Evolutionary conservation across 116 monocot species (phyloP), one percentile per base, ranked within the genome.

Genomic region (Trichopus zeylanicus): DNA sequence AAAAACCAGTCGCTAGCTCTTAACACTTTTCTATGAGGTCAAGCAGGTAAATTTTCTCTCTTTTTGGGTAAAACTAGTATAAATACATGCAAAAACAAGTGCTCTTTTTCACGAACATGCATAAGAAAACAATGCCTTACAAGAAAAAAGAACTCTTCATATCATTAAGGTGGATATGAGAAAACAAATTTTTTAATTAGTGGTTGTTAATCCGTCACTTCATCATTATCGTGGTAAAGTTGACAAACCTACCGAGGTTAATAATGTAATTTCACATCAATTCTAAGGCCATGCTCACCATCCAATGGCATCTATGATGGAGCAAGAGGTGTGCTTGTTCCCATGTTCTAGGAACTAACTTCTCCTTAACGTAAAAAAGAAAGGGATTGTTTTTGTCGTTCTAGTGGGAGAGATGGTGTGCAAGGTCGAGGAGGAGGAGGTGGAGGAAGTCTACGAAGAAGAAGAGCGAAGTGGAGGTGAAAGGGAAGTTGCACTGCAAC

Each of bases 401-500:
- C 15, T 28, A 39, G 51, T 12, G 64, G 25, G 57, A 47, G 46
- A 58, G 32, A 75, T 79, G 75, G 63, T 72, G 38, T 53, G 28
- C 53, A 61, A 61, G 35, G 55, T 49, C 29, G 68, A 54, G 53
- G 53, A 39, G 21, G 59, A 32, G 32, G 47, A 75, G 68, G 31
- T 65, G 71, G 53, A 56, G 63, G 23, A 67, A 73, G 26, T 33
- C 66, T 29, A 60, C 63, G 75, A 61, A 48, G 53, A 23, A 6
- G 27, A 67, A 53, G 53, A 21, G 64, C 24, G 56, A 60, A 53
- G 53, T 53, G 15, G 16, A 24, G 11, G 56, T 35, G 29, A 5
- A 57, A 51, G 55, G 32, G 32, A 33, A 5, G 32, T 48, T 77
- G 59, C 72, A 57, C 4, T 77, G 77, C 63, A 77, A 77, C 67